phyloP scores from a whole-genome alignment of 169 alveolate genomes.

The Besnoitia besnoiti region DNA sequence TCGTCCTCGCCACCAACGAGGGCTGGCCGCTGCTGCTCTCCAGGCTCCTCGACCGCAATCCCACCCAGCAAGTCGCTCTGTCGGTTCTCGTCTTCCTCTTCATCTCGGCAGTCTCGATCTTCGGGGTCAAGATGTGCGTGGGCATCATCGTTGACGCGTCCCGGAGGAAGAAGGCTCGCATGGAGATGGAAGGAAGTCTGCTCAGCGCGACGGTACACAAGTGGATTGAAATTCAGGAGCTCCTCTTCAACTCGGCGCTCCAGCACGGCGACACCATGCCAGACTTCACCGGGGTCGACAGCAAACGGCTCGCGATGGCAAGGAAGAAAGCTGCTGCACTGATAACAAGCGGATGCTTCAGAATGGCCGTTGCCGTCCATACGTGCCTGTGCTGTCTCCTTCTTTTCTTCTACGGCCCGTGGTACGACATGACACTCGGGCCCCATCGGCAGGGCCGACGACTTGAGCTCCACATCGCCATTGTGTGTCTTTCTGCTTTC shows the following conservation, averaged over 20 bases:
- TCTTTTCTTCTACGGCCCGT: slow-evolving; percentile 31
- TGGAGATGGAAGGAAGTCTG: slow-evolving; percentile 63
- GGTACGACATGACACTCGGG: background rate
- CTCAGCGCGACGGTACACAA: slow-evolving; percentile 65
- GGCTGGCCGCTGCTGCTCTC: slow-evolving; percentile 66
- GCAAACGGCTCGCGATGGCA: background rate
- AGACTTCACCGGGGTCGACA: background rate
- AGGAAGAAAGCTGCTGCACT: slow-evolving; percentile 11
- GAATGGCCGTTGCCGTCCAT: background rate
- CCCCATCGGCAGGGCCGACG: background rate
- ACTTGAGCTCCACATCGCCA: background rate
- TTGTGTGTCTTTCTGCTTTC: background rate
- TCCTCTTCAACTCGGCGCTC: slow-evolving; percentile 4
- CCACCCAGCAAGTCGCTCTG: background rate
- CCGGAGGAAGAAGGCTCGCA: slow-evolving; percentile 50
- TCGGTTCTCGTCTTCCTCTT: slow-evolving; percentile 21
- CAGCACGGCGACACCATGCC: slow-evolving; percentile 44
- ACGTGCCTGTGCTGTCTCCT: slow-evolving; percentile 15
- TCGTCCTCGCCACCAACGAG: slow-evolving; percentile 61
- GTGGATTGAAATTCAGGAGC: slow-evolving; percentile 66
- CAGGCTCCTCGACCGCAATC: slow-evolving; percentile 38
- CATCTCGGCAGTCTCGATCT: slow-evolving; percentile 49
- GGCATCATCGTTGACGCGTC: slow-evolving; percentile 66
- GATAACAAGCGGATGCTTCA: background rate
- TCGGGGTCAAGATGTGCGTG: slow-evolving; percentile 60